Evolutionary conservation across 805 yeast species (phyloP), one percentile per base, ranked within the genome.

Genomic region (Candida parachauliodes): DNA sequence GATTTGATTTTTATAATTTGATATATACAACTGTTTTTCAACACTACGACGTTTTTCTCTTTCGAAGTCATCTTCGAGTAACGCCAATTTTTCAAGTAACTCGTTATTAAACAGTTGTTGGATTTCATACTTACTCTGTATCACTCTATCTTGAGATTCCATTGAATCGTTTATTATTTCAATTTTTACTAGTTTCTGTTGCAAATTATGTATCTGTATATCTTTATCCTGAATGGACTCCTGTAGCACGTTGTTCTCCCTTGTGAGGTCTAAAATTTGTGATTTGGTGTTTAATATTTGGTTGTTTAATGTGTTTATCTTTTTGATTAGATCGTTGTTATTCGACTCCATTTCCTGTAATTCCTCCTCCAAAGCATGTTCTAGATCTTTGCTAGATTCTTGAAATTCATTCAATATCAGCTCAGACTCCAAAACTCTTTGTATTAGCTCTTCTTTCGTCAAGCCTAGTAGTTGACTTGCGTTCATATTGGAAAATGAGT

Each of bases 321-420:
- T 32, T n/a, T 19, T 12, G 4, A 3, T 10, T 16, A 40, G 20
- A 16, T 16, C 25, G 2, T 16, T 7, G n/a, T 40, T 36, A n/a
- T 19, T 32, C 5, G 16, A n/a, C 36, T 68, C 74, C 14, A 63
- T 44, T 8, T 48, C 57, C 31, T 56, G 57, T 15, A 70, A 52
- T 40, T 70, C 75, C n/a, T 57, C 62, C 41, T 70, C 75, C 28
- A 69, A 52, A 1, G 71, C 72, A 34, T 54, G 66, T 39, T 70
- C 76, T 22, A 70, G 51, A 31, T 69, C 75, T 36, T 57, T 64
- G 40, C 70, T 62, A 3, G 70, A 62, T 27, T 63, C 70, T 41
- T 67, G 72, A 42, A 68, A 70, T 41, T 69, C 74, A 16, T 46
- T 40, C 18, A 67, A 50, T 36, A 65, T 72, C 15, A 43, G 48